Conservation (phyloP, 345 rosid species). For the Geranium rotundifolium region DNA sequence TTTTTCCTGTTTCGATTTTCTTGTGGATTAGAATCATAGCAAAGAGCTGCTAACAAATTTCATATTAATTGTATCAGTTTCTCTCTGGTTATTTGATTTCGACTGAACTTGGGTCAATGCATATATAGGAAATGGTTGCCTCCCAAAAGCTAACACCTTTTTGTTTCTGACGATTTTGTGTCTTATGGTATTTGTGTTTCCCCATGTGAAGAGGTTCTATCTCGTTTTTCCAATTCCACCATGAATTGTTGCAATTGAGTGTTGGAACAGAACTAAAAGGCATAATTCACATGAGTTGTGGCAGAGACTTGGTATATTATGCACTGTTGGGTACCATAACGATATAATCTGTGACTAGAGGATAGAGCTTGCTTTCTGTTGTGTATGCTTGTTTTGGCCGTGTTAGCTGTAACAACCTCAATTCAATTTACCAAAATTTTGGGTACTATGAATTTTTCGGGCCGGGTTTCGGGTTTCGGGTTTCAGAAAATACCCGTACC, state of each 20-base stretch:
- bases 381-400: too few species aligned
- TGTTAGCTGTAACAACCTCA: too few species aligned
- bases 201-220: background rate
- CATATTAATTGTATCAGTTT: background rate
- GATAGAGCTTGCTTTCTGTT: too few species aligned
- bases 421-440: too few species aligned
- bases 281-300: background rate
- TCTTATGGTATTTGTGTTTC: background rate
- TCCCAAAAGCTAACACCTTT: too few species aligned
- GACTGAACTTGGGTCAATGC: background rate
- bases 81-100: background rate
- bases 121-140: background rate
- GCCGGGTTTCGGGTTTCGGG: too few species aligned
- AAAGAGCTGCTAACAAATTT: background rate
- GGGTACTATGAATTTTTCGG: too few species aligned
- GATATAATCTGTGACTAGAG: too few species aligned
- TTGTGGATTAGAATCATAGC: background rate
- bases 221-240: background rate
- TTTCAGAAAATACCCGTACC: too few species aligned
- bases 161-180: too few species aligned
- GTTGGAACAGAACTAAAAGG: background rate
- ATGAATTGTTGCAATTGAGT: background rate
- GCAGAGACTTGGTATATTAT: background rate
- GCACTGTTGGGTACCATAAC: background rate
- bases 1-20: background rate